These are phyloP conservation scores for Penicillium fimorum DNA, from an alignment of 495 filamentous ascomycete genomes.

Conservation along the genomic window DNA sequence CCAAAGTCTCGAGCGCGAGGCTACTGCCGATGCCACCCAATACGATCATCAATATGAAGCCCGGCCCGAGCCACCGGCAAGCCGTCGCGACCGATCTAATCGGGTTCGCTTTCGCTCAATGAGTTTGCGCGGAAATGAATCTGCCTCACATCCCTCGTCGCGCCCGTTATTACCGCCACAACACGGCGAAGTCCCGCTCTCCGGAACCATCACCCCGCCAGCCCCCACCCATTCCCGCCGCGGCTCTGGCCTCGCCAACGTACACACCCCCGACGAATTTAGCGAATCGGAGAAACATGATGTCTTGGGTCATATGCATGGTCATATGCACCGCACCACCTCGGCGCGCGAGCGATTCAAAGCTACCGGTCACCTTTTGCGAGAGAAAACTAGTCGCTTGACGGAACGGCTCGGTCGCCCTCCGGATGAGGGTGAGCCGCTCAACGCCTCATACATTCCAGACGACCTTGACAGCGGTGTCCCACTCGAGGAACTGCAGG, in stretches of 20 bases:
- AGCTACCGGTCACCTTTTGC: slow-evolving; percentile 36
- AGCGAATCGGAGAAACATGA: slow-evolving; percentile 19
- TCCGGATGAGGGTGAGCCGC: slow-evolving; percentile 37
- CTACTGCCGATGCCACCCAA: slow-evolving; percentile 19
- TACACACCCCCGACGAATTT: slow-evolving; percentile 8
- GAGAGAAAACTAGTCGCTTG: slow-evolving; percentile 35
- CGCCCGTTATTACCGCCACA: slow-evolving; percentile 24
- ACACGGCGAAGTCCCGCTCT: slow-evolving; percentile 15
- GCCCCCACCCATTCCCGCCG: slow-evolving; percentile 25
- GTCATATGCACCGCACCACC: slow-evolving; percentile 13
- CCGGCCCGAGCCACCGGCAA: slow-evolving; percentile 5
- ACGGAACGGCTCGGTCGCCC: slow-evolving; percentile 42
- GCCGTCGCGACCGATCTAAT: slow-evolving; percentile 18
- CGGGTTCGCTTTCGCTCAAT: slow-evolving; percentile 30
- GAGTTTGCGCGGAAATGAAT: slow-evolving; percentile 12
- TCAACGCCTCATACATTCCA: slow-evolving; percentile 34
- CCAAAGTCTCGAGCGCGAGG: slow-evolving; percentile 20
- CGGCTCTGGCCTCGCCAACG: slow-evolving; percentile 14
- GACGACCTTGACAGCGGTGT: slow-evolving; percentile 35
- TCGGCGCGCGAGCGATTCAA: slow-evolving; percentile 33
- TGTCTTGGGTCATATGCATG: slow-evolving; percentile 10
- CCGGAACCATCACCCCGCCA: slow-evolving; percentile 32
- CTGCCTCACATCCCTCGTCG: slow-evolving; percentile 11
- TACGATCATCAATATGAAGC: slow-evolving; percentile 21
- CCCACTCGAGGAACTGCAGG: slow-evolving; percentile 25